Evolutionary conservation across 805 yeast genomes (phyloP).

Genomic region (Lipomyces kockii): DNA sequence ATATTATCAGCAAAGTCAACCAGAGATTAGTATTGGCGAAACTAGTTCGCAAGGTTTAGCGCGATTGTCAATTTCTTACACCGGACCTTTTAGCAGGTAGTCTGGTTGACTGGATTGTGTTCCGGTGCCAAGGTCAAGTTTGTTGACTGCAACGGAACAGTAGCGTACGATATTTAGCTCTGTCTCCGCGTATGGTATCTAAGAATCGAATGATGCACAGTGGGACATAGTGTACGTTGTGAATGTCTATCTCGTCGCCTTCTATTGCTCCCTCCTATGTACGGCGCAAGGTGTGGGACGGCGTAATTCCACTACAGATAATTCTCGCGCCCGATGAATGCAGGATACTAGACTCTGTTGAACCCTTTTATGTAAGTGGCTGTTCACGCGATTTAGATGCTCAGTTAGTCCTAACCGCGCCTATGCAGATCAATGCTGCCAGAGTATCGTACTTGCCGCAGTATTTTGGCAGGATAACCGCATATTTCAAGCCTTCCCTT

Average conservation of each 20-base stretch:
- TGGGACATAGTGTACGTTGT: slow-evolving; percentile 2
- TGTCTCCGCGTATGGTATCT: not conserved
- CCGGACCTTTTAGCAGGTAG: too few relatives aligned
- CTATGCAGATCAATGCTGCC: slow-evolving; percentile 30
- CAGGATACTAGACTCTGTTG: slow-evolving; percentile 20
- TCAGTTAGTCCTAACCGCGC: not conserved
- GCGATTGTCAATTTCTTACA: too few relatives aligned
- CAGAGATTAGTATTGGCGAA: too few relatives aligned
- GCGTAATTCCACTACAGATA: slow-evolving; percentile 40
- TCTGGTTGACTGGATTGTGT: not conserved
- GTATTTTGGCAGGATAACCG: slow-evolving; percentile 34
- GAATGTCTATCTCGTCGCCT: slow-evolving; percentile 1
- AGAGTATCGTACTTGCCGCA: slow-evolving; percentile 41
- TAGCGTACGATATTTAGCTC: not conserved
- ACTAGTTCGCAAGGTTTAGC: too few relatives aligned
- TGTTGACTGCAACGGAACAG: not conserved
- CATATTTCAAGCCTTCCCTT: slow-evolving; percentile 39
- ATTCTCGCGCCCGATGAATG: slow-evolving; percentile 39
- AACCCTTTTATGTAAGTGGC: slow-evolving; percentile 32
- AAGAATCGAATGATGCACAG: not conserved
- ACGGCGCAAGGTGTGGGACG: slow-evolving; percentile 39
- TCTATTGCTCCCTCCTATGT: slow-evolving; percentile 7
- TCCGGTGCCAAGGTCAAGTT: not conserved
- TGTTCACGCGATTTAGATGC: not conserved
- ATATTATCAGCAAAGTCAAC: too few relatives aligned